These are phyloP conservation scores for Trichoderma asperelloides DNA, from an alignment of 495 filamentous ascomycete genomes.

Conservation along the genomic window DNA sequence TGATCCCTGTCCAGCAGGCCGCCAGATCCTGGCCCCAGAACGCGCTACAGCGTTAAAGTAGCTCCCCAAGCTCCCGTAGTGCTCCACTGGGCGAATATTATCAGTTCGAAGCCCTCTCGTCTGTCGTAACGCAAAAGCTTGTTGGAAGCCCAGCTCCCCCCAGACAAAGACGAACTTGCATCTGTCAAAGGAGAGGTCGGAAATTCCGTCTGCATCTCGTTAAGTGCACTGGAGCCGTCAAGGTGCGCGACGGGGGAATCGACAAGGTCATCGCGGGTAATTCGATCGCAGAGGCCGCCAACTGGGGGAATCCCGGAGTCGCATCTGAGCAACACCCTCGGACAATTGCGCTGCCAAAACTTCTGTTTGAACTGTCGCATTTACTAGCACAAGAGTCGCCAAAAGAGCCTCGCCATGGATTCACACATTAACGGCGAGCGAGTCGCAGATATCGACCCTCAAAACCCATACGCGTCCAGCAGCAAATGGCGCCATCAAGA, in stretches of 20 bases:
- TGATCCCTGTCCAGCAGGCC: not conserved
- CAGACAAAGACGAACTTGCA: not conserved
- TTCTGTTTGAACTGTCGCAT: not conserved
- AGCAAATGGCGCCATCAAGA: conserved; percentile 45
- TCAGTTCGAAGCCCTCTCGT: not conserved
- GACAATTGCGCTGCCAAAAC: not conserved
- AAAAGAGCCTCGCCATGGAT: not conserved
- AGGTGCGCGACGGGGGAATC: not conserved
- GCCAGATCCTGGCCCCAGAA: not conserved
- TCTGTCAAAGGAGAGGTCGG: not conserved
- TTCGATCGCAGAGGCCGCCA: not conserved
- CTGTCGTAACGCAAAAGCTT: not conserved
- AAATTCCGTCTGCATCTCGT: not conserved
- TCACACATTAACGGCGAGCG: conserved; percentile 16
- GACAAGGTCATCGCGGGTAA: not conserved
- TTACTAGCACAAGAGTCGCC: not conserved
- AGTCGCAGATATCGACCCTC: conserved; percentile 20
- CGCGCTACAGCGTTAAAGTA: not conserved
- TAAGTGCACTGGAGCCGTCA: not conserved
- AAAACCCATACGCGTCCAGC: conserved; percentile 39
- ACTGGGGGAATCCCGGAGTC: not conserved
- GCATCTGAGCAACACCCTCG: not conserved
- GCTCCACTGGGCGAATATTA: not conserved
- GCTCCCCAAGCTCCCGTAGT: conserved; percentile 4
- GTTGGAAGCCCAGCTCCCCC: not conserved